Evolutionary conservation across 2,329 filamentous ascomycete species (phyloP).

Genomic region (Incumbomyces delicatus): DNA sequence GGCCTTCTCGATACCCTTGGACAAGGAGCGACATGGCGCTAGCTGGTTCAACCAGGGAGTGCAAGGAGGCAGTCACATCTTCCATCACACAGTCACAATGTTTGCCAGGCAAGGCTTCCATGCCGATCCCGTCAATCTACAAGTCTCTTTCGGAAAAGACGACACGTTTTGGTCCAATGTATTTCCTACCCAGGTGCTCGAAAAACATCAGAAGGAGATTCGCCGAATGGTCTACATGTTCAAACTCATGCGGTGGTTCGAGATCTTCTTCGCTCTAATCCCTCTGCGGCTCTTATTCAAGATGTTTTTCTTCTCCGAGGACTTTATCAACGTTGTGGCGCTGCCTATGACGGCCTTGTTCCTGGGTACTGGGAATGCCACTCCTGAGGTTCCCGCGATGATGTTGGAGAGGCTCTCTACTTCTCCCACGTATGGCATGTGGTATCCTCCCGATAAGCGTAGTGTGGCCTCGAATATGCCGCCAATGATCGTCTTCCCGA

Average conservation of each 20-base stretch:
- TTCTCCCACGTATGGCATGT: constrained; percentile 50
- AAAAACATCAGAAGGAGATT: constrained; percentile 47
- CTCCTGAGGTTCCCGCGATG: constrained; percentile 59
- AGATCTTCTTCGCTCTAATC: constrained; percentile 47
- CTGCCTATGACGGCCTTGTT: constrained; percentile 65
- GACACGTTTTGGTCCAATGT: constrained; percentile 54
- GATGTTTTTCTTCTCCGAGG: constrained; percentile 57
- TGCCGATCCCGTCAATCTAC: constrained; percentile 48
- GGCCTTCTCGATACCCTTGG: constrained; percentile 48
- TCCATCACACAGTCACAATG: constrained; percentile 54
- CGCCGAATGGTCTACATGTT: constrained; percentile 45
- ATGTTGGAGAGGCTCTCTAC: constrained; percentile 54
- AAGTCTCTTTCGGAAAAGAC: constrained; percentile 52
- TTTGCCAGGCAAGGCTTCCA: constrained; percentile 48
- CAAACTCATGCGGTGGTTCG: constrained; percentile 45
- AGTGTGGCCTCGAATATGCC: constrained; percentile 46
- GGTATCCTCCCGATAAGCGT: constrained; percentile 43
- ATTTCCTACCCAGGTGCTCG: constrained; percentile 47
- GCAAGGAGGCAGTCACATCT: constrained; percentile 51
- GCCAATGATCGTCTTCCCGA: constrained; percentile 52
- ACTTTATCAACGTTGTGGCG: constrained; percentile 62
- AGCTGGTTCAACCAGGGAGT: constrained; percentile 54
- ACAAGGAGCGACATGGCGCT: constrained; percentile 47
- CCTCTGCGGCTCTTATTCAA: constrained; percentile 56
- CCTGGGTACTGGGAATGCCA: constrained; percentile 65